Evolutionary conservation across 1,284 basidiomycete species (phyloP).

Genomic region (Ustilago xerochloae): DNA sequence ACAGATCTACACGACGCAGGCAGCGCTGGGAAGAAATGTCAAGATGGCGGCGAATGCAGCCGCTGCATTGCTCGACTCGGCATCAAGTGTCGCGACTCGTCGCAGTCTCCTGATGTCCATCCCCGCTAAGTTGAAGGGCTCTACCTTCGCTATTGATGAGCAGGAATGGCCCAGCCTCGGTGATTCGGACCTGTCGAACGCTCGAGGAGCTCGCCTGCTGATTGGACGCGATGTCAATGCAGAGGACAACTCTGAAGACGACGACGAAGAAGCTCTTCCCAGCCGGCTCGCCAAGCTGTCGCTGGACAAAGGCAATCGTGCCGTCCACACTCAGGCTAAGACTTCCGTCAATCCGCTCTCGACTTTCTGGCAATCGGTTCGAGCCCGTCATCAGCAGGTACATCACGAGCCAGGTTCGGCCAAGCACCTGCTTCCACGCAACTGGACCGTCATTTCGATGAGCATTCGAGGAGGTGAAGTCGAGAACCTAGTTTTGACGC

Average conservation of each 20-base stretch:
- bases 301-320: slow-evolving; percentile 14
- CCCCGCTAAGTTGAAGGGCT: slow-evolving; percentile 28
- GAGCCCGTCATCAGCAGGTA: slow-evolving; percentile 37
- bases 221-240: not conserved
- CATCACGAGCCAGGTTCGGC: slow-evolving; percentile 19
- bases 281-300: slow-evolving; percentile 33
- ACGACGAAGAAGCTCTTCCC: slow-evolving; percentile 37
- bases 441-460: slow-evolving; percentile 89
- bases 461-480: slow-evolving; percentile 72
- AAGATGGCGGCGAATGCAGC: slow-evolving; percentile 43
- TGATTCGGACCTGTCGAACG: not conserved
- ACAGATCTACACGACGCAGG: slow-evolving; percentile 45
- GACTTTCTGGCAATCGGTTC: slow-evolving; percentile 34
- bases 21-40: slow-evolving; percentile 43
- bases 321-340: not conserved
- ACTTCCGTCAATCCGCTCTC: slow-evolving; percentile 8
- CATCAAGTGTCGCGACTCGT: slow-evolving; percentile 42
- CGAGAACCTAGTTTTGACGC: slow-evolving; percentile 83
- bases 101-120: slow-evolving; percentile 51
- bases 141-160: slow-evolving; percentile 2
- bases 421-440: slow-evolving; percentile 73
- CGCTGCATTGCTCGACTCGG: slow-evolving; percentile 41
- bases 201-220: not conserved
- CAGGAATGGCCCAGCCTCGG: slow-evolving; percentile 31
- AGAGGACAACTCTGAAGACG: slow-evolving; percentile 11